Evolutionary conservation across 2,329 filamentous ascomycete species (phyloP), one percentile per base, ranked within the genome.

Genomic region (Fusarium kyushuense): DNA sequence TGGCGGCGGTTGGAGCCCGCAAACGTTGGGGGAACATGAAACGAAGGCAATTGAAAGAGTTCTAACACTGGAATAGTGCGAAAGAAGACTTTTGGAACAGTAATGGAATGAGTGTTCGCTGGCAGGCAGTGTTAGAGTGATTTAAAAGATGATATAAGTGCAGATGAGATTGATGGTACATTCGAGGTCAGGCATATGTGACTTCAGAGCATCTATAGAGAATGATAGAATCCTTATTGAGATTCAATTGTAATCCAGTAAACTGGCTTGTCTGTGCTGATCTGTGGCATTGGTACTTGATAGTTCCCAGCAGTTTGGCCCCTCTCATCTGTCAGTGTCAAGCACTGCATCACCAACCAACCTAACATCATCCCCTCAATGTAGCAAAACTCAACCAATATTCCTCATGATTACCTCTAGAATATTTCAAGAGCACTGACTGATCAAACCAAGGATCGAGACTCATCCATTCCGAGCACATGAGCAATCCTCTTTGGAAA

Each of bases 311-410:
- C 8, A 35, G 6, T 17, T 7, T 10, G 30, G 32, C n/a, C 12
- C 23, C 14, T 29, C n/a, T 36, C 14, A 30, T 62, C 43, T 30
- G 46, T 7, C 47, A 54, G 47, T 68, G 43, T 69, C 60, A 61
- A 53, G n/a, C 53, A 59, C 16, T 48, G 38, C 59, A 17, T 32
- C n/a, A 6, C 30, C 25, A 19, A 42, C 10, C 6, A 21, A 6
- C 5, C 6, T 21, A 19, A 38, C 41, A 65, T 43, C 23, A 65
- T 16, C 13, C 11, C 19, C n/a, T n/a, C 17, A n/a, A 5, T 6
- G 5, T 19, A 35, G 21, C 32, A 6, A 29, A 21, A 27, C 8
- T 12, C 5, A 47, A 47, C 17, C 5, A 12, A 27, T 17, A 4
- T 2, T 19, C 2, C 4, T 6, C 13, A 36, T 55, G 16, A 13